Evolutionary conservation across 345 rosid genomes (phyloP), one percentile per base, ranked within the genome.

Genomic region (Corchorus capsularis): DNA sequence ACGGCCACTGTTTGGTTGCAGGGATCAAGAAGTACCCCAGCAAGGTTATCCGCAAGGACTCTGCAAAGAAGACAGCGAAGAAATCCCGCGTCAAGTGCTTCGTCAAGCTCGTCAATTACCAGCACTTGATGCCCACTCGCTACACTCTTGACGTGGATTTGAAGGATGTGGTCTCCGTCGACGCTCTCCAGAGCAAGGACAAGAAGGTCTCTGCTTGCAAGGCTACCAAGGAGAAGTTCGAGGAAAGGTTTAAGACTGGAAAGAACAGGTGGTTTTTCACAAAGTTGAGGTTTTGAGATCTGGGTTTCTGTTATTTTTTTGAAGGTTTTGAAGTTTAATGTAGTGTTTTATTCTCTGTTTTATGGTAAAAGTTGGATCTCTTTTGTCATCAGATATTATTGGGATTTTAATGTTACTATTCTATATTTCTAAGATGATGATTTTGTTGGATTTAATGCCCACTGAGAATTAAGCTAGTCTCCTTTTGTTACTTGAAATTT

Each of bases 211-310:
- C 79, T 0, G 80, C 89, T n/a, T 79, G 80, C 10, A 88, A 88
- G 83, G 89, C 84, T 61, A 84, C 85, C 59, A 88, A 88, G 79
- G 79, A 83, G 69, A 82, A 79, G 85, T 77, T 88, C 4, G 91
- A 88, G 81, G 91, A 88, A 69, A 74, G 91, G 77, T 88, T 88
- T 77, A 88, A 86, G 80, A 88, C 89, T 0, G 91, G 91, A 0
- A 88, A 88, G 83, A 88, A 88, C 82, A 83, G 88, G 76, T 88
- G 89, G 91, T 88, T 88, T 80, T 86, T 88, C 45, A 86, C 89
- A 20, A 88, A 88, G 79, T 86, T 88, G 72, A 86, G 91, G 88
- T 88, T 88, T 69, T 88, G 76, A 82, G 73, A 50, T 69, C 20
- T 50, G 59, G 41, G 72, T 27, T 46, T 5, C 14, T 49, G 4